Evolutionary conservation across 2,329 filamentous ascomycete species (phyloP).

Genomic region (Aureobasidium mangrovei): DNA sequence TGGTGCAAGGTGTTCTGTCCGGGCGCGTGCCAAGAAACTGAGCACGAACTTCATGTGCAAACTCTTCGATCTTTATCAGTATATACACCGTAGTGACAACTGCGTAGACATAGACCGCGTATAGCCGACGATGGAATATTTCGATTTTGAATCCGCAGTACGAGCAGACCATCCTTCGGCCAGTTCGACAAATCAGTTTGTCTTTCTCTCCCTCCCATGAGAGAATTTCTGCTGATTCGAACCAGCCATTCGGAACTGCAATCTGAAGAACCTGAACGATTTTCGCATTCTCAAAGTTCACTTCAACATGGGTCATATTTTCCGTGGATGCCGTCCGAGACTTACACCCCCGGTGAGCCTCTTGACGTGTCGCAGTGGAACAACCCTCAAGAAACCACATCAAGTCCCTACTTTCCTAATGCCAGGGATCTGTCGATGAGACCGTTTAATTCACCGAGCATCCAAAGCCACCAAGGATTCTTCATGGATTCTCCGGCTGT

Average conservation of each 20-base stretch:
- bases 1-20: too few species aligned
- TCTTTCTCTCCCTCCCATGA: conserved; percentile 9
- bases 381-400: neutral
- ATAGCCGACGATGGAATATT: conserved; percentile 5
- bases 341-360: neutral
- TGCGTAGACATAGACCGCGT: conserved; percentile 1
- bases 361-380: neutral
- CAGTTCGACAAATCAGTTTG: conserved; percentile 8
- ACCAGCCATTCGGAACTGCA: conserved; percentile 5
- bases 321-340: neutral
- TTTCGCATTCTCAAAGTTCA: neutral
- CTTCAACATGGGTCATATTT: neutral
- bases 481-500: neutral
- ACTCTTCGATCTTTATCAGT: too few species aligned
- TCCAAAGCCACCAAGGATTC: neutral
- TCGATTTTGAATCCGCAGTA: conserved; percentile 6
- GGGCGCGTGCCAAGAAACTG: too few species aligned
- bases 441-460: neutral
- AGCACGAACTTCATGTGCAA: too few species aligned
- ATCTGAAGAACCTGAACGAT: neutral
- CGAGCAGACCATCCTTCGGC: neutral
- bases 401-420: neutral
- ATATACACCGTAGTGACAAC: neutral
- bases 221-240: conserved; percentile 11
- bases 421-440: neutral